A percentile compares a stretch with the other conserved stretches of the same genome.
Evolutionary conservation across 2,329 filamentous ascomycete genomes (phyloP).

Genomic region (Fusarium guadeloupense): DNA sequence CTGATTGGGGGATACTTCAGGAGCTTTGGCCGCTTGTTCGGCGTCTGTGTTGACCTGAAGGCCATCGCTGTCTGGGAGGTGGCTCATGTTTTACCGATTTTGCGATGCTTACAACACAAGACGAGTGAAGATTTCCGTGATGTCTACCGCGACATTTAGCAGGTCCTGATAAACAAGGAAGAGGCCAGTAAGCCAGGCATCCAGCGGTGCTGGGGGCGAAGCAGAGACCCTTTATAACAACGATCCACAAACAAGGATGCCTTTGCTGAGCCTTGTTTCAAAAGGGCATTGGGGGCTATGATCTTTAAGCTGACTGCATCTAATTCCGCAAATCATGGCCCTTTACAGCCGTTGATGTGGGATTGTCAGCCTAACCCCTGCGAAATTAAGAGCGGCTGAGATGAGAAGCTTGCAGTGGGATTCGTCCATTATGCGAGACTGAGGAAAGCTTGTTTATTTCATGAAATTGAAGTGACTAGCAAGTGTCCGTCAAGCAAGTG

Average conservation of each 20-base stretch:
- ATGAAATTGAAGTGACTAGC: too few relatives aligned
- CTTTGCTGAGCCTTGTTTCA: conserved; percentile 12
- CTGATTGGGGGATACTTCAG: conserved; percentile 14
- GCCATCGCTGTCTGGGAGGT: conserved; percentile 26
- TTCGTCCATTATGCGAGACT: background rate
- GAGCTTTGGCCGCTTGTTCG: conserved; percentile 24
- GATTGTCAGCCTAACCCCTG: conserved; percentile 5
- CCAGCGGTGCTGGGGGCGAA: background rate
- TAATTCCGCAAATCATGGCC: conserved; percentile 22
- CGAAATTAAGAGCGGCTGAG: background rate
- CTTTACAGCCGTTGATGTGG: background rate
- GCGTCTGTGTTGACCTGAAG: conserved; percentile 25
- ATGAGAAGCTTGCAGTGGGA: background rate
- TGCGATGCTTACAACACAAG: background rate
- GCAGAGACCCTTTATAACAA: conserved; percentile 13
- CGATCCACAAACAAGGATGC: conserved; percentile 7
- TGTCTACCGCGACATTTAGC: background rate
- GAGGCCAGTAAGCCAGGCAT: background rate
- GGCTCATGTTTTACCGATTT: conserved; percentile 17
- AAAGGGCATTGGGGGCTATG: conserved; percentile 4
- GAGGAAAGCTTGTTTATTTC: background rate
- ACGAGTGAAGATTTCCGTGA: background rate
- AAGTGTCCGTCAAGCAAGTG: too few relatives aligned
- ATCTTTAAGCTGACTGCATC: conserved; percentile 31
- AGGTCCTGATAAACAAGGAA: background rate